These are phyloP conservation scores for Asterella californica DNA, from an alignment of 225 moss, liverwort and hornwort genomes.

Conservation along the genomic window DNA sequence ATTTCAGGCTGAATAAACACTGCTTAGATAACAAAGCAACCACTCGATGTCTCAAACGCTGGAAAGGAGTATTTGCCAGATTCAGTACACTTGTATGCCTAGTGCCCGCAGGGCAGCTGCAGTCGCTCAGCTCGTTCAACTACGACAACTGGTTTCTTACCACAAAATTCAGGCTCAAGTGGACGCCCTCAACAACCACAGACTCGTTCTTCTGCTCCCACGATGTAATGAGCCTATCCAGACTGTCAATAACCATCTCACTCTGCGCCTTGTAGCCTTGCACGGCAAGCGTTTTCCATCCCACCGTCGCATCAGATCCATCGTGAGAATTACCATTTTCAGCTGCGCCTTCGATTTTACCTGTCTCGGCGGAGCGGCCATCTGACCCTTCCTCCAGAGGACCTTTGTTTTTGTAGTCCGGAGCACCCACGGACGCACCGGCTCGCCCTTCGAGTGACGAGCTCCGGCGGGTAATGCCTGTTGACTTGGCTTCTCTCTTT, in stretches of 20 bases:
- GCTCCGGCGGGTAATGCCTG: conserved; percentile 38
- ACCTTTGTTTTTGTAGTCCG: conserved; percentile 18
- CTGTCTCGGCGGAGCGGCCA: neutral
- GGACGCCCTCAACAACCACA: conserved; percentile 93
- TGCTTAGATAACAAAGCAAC: neutral
- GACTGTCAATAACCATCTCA: conserved; percentile 97
- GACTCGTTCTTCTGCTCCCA: conserved; percentile 96
- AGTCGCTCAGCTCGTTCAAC: neutral
- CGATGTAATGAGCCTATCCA: conserved; percentile 82
- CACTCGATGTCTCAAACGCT: neutral
- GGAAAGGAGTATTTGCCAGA: neutral
- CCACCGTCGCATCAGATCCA: conserved; percentile 53
- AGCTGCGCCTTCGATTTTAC: neutral
- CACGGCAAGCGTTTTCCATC: conserved; percentile 82
- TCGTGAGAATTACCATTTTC: conserved; percentile 24
- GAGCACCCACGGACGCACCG: neutral
- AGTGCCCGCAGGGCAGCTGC: neutral
- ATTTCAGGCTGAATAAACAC: neutral
- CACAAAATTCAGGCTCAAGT: conserved; percentile 95
- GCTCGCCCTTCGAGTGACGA: conserved; percentile 27
- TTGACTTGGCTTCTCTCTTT: conserved; percentile 66
- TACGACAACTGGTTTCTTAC: conserved; percentile 31
- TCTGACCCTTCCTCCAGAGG: conserved; percentile 1
- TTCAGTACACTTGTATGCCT: neutral
- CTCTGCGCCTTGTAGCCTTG: conserved; percentile 97